Evolutionary conservation across 352 stramenopile species (phyloP), one percentile per base, ranked within the genome.

Genomic region (Phytophthora hybrid): DNA sequence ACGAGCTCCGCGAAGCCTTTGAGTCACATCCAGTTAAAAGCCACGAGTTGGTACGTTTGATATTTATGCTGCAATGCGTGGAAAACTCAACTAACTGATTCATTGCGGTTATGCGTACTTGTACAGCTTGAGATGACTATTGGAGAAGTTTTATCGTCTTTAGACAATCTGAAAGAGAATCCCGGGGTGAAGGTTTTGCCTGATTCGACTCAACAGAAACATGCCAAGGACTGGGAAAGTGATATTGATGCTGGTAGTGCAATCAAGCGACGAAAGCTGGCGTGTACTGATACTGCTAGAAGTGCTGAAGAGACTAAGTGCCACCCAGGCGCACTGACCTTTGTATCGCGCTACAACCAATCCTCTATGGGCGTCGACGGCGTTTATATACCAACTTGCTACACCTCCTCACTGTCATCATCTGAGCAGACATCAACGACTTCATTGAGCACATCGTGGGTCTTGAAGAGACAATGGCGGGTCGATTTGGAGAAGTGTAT

Each of bases 401-500:
- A 59, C 59, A 14, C 57, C 11, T 52, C 18, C 16, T n/a, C 41
- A 21, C 9, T 34, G 18, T 13, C 54, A 56, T 31, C 49, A 53
- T 5, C 18, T 47, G 14, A 34, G 10, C 32, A 34, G 4, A 37
- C 23, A 44, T 52, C 46, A 62, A 34, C 39, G 21, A 3, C 49
- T 21, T 46, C 49, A 31, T 52, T 41, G 37, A 26, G 32, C 23
- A 69, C 41, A 46, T 14, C 14, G 11, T 84, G 47, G 75, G 29
- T 51, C 23, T 47, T 79, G 39, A 52, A 21, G 66, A 63, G 16
- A 23, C 34, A 39, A 4, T 90, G 80, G 69, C 37, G 59, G 49
- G 66, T 81, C 1, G 66, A 93, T 75, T 59, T 93, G 23, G 49
- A 60, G 9, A 90, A 91, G 37, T 93, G 85, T 57, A 83, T 93